A percentile compares a stretch with the other conserved stretches of the same genome.
Evolutionary conservation across 345 rosid species (phyloP).

Genomic region (thale cress (Arabidopsis thaliana)): TAIR10.1 NC_003070.9:29098501-29099000

Average conservation of each 20-base stretch:
- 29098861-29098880: conserved; percentile 30
- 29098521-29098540: background rate
- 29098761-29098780: conserved; percentile 35
- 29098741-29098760: conserved; percentile 29
- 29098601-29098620: background rate
- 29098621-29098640: conserved; percentile 5
- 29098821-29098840: background rate
- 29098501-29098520: background rate
- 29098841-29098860: background rate
- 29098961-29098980: conserved; percentile 33
- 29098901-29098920: conserved; percentile 26
- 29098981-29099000: conserved; percentile 30
- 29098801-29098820: conserved; percentile 28
- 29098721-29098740: conserved; percentile 6
- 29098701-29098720: background rate
- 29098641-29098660: conserved; percentile 23
- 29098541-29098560: background rate
- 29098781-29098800: conserved; percentile 37
- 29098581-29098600: background rate
- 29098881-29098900: conserved; percentile 33
- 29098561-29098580: background rate
- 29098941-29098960: conserved; percentile 18
- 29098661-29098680: background rate
- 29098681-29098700: background rate
- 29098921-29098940: conserved; percentile 15